Base-by-base conservation (phyloP, 495 filamentous ascomycete species). In the Tuber indicum region DNA sequence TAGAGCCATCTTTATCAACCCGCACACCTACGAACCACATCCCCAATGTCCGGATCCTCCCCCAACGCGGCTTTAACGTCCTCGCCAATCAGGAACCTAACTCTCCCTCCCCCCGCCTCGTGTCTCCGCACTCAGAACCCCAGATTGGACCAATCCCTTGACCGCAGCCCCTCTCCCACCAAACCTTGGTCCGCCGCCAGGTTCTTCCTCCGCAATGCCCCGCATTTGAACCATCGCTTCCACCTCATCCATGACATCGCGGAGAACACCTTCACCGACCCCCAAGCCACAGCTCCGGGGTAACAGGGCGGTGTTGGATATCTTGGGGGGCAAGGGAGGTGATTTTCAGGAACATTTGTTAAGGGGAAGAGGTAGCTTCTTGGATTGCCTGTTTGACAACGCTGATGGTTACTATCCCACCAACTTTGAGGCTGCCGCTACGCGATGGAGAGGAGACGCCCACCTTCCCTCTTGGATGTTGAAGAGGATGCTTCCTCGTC, bases 161-260 rank as follows among this genome's bases (percentile, higher is more conserved):
- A 92, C 92, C 1, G 94, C 94, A 16, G 86, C 85, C 7, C 90
- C 89, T 76, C 98, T 85, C 1, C 90, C 92, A 32, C 87, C 85
- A 2, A 93, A 88, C 47, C 95, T 86, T 16, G 90, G 86, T 19
- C 84, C 84, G 52, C 75, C 76, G 1, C 75, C 77, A n/a, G 81
- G 21, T 36, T 82, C 75, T 72, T 78, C 71, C 84, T 78, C 58
- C 52, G 77, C 74, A 85, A 82, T 71, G 80, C 86, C 77, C 43
- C 91, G 90, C 84, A 96, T 86, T 78, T 88, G 84, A 14, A 88
- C 89, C 62, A 92, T 39, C 89, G 36, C 91, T 88, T 82, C 91
- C 91, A 94, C 92, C 85, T 98, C 96, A 74, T 97, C 94, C 42
- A 97, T 85, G 26, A 98, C 91, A 75, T 98, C 95, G n/a, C 93